Conservation (phyloP, 306 rosid genomes). For the Fagus sylvatica region DNA sequence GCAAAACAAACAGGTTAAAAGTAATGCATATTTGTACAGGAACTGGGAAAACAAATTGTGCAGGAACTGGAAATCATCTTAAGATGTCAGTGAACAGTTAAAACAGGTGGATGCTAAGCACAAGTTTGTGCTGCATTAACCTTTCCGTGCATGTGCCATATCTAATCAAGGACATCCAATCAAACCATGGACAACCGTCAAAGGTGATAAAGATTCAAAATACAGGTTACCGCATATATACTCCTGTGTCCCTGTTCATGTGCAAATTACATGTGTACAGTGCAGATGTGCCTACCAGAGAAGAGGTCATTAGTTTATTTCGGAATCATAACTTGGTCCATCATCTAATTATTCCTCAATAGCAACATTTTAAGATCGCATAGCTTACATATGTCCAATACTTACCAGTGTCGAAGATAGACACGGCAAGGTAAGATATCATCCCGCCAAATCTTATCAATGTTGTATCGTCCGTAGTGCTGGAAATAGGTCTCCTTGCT, state of each 20-base stretch:
- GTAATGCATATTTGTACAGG: background rate
- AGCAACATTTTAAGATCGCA: background rate
- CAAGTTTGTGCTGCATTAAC: background rate
- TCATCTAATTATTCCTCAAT: background rate
- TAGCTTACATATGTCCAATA: slow-evolving; percentile 8
- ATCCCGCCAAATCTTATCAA: slow-evolving; percentile 87
- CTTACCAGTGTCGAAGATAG: slow-evolving; percentile 94
- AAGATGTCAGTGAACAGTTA: no score
- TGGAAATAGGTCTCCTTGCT: slow-evolving; percentile 65
- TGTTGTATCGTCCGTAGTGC: slow-evolving; percentile 71
- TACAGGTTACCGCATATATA: background rate
- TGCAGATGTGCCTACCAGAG: background rate
- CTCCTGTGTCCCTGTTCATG: no score
- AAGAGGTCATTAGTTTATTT: background rate
- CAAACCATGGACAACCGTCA: background rate
- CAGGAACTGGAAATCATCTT: background rate
- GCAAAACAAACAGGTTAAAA: slow-evolving; percentile 1
- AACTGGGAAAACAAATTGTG: background rate
- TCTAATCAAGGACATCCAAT: background rate
- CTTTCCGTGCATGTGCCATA: background rate
- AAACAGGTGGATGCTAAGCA: background rate
- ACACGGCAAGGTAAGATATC: slow-evolving; percentile 91
- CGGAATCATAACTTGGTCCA: background rate
- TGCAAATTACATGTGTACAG: background rate
- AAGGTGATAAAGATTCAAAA: background rate